Conservation (phyloP, 1,284 basidiomycete genomes). For the Mrakiaceae sp. region DNA sequence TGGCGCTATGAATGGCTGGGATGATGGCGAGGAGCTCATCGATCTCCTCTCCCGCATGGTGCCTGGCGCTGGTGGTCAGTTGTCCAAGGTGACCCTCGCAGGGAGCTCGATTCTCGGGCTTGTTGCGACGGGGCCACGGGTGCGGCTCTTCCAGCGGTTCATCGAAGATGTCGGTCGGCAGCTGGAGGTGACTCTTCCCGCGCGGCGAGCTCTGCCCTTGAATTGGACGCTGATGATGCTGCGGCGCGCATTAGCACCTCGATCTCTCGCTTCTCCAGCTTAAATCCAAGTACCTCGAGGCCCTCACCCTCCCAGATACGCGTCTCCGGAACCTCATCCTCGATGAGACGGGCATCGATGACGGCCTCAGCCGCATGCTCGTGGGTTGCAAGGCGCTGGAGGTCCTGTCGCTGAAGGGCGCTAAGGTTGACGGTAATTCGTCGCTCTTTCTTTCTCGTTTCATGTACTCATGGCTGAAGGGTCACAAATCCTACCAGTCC, state of each 20-base stretch:
- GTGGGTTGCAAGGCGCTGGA: background rate
- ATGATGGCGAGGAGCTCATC: background rate
- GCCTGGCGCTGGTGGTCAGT: too few species aligned
- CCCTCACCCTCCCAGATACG: background rate
- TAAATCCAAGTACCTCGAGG: background rate
- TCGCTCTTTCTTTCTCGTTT: too few species aligned
- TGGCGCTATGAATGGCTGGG: background rate
- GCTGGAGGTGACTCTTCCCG: background rate
- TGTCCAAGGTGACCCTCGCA: background rate
- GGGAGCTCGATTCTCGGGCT: background rate
- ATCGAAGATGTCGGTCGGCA: background rate
- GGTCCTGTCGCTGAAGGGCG: background rate
- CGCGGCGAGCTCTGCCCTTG: too few species aligned
- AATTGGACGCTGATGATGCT: too few species aligned
- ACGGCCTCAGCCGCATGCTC: background rate
- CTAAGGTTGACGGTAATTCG: constrained; percentile 1
- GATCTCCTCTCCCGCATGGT: background rate
- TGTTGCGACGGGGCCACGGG: background rate
- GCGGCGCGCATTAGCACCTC: background rate
- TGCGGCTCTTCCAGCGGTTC: background rate
- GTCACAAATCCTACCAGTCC: constrained; percentile 6
- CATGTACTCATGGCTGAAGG: too few species aligned
- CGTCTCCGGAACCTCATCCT: background rate
- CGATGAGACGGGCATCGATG: background rate
- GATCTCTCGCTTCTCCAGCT: background rate